Percentiles rank a stretch among this genome's conserved stretches.
phyloP scores from a whole-genome alignment of 345 rosid species.

The Eucalyptus sp. region DNA sequence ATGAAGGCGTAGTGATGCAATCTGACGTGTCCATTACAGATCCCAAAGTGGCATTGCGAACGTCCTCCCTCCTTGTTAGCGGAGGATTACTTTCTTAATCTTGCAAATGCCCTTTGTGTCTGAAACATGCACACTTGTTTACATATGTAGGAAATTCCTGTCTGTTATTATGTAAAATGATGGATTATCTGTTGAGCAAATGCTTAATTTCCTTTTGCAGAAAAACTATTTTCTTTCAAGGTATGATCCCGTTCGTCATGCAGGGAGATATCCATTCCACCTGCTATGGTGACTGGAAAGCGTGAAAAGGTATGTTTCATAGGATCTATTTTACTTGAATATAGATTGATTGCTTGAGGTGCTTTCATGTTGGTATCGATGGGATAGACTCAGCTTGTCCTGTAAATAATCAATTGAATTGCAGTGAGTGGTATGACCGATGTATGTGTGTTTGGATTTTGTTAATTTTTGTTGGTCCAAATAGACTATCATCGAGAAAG shows the following conservation, averaged over 20 bases:
- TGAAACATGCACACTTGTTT: neutral
- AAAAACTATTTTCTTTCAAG: no score
- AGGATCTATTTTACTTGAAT: no score
- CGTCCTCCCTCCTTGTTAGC: neutral
- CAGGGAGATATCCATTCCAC: no score
- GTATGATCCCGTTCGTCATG: no score
- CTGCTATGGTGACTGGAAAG: no score
- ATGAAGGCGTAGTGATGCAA: neutral
- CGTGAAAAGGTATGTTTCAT: no score
- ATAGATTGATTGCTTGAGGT: no score
- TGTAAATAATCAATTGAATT: neutral
- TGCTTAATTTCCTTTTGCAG: no score
- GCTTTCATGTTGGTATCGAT: no score
- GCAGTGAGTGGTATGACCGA: neutral
- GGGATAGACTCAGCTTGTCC: no score
- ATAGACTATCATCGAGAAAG: neutral
- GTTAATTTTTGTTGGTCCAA: neutral
- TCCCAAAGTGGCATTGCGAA: neutral
- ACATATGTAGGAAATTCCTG: neutral
- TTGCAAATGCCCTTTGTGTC: neutral
- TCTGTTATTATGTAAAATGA: neutral
- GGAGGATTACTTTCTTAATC: neutral
- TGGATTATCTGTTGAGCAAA: neutral
- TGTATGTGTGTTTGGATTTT: neutral
- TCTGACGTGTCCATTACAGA: neutral